Conservation (phyloP, 768 basidiomycete genomes). For the Artomyces pyxidatus region DNA sequence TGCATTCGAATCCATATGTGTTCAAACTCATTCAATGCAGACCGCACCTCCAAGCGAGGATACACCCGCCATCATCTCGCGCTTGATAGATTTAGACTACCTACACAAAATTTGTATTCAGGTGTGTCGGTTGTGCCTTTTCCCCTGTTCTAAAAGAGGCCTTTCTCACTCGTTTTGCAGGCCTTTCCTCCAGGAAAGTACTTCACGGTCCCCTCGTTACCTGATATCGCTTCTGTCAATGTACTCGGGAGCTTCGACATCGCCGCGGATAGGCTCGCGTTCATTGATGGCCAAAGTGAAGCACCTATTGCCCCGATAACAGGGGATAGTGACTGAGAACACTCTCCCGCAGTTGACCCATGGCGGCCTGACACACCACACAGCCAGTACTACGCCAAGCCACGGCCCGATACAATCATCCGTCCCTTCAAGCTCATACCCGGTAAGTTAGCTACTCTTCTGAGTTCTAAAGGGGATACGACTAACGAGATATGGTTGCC, state of each 20-base stretch:
- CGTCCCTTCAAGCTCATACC: constrained; percentile 85
- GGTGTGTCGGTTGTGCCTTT: constrained; percentile 27
- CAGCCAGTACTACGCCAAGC: constrained; percentile 54
- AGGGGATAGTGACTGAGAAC: background rate
- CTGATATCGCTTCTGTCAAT: constrained; percentile 82
- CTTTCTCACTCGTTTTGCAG: constrained; percentile 25
- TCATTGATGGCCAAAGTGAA: constrained; percentile 79
- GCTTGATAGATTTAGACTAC: constrained; percentile 65
- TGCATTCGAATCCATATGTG: background rate
- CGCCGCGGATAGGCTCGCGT: constrained; percentile 74
- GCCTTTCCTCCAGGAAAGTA: constrained; percentile 73
- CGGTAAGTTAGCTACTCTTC: constrained; percentile 35
- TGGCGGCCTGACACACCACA: constrained; percentile 87
- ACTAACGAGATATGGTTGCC: background rate
- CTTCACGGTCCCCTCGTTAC: constrained; percentile 61
- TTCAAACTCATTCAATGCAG: constrained; percentile 26
- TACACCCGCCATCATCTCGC: constrained; percentile 72
- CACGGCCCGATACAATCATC: constrained; percentile 60
- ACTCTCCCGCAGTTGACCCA: constrained; percentile 66
- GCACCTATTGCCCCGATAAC: background rate
- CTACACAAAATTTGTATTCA: constrained; percentile 60
- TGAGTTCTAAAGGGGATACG: too few species aligned
- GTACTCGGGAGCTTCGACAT: constrained; percentile 75
- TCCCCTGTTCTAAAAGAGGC: background rate
- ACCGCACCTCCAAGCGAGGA: constrained; percentile 65